A percentile compares a stretch with the other conserved stretches of the same genome.
phyloP scores from a whole-genome alignment of 345 rosid genomes.

The Populus tremula region DNA sequence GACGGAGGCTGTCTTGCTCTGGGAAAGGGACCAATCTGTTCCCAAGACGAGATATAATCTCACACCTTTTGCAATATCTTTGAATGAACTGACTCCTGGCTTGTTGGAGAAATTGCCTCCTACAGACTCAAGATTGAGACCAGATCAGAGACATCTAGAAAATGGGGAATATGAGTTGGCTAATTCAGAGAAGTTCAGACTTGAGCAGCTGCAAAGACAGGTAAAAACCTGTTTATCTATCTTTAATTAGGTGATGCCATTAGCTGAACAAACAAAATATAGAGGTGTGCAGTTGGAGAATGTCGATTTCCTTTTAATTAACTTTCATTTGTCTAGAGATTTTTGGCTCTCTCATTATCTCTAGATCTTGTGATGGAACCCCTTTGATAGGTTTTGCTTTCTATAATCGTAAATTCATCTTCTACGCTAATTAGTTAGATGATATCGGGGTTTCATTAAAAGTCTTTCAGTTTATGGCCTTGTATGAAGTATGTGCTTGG shows the following conservation, averaged over 20 bases:
- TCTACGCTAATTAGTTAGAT: not conserved
- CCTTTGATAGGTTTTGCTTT: not conserved
- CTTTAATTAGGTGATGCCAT: not conserved
- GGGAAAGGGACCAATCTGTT: constrained; percentile 76
- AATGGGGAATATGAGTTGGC: constrained; percentile 94
- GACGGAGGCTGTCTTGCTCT: constrained; percentile 88
- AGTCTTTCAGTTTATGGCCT: not conserved
- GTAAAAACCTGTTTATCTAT: constrained; percentile 36
- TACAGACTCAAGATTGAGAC: constrained; percentile 96
- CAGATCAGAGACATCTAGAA: constrained; percentile 90
- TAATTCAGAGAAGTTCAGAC: constrained; percentile 90
- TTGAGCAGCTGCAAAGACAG: constrained; percentile 97
- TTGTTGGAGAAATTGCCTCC: constrained; percentile 78
- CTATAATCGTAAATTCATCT: not conserved
- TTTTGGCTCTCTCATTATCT: not conserved
- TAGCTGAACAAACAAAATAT: not conserved
- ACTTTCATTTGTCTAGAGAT: not conserved
- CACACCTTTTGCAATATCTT: constrained; percentile 83
- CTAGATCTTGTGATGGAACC: not conserved
- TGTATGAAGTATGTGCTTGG: not conserved
- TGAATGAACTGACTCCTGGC: constrained; percentile 82
- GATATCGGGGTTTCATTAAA: not conserved
- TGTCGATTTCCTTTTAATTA: not conserved
- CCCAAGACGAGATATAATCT: constrained; percentile 95
- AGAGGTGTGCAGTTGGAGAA: not conserved